A percentile compares a stretch with the other conserved stretches of the same genome.
phyloP scores from a whole-genome alignment of 164 flowering plant genomes.

The Berberis thunbergii region DNA sequence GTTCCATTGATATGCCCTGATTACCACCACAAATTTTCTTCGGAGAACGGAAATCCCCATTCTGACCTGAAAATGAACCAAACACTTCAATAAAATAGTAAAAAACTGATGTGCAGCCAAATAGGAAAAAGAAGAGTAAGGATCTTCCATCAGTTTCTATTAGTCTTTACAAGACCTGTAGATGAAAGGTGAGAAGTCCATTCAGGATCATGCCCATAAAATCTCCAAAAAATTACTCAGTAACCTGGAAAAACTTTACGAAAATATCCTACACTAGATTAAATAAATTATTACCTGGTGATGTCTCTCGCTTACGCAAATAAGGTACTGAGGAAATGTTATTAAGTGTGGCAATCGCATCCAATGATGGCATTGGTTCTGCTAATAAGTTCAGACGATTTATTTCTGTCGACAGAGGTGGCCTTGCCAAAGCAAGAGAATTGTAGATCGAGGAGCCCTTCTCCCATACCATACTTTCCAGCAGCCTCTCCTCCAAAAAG shows the following conservation, averaged over 20 bases:
- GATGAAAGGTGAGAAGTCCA: too few species aligned
- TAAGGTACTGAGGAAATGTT: constrained; percentile 47
- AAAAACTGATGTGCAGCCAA: neutral
- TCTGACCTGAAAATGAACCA: constrained; percentile 9
- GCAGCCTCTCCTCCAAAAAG: constrained; percentile 83
- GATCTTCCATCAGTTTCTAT: neutral
- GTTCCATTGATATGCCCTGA: constrained; percentile 64
- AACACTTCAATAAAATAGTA: neutral
- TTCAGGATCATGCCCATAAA: too few species aligned
- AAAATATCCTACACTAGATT: neutral
- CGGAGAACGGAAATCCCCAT: constrained; percentile 61
- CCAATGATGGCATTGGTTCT: constrained; percentile 96
- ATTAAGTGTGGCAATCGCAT: constrained; percentile 67
- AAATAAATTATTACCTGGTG: constrained; percentile 30
- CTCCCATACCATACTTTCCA: constrained; percentile 99
- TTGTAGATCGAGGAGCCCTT: constrained; percentile 95
- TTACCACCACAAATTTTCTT: constrained; percentile 64
- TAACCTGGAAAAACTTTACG: neutral
- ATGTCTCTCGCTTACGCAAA: constrained; percentile 40
- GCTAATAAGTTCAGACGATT: constrained; percentile 69
- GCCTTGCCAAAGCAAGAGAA: constrained; percentile 79
- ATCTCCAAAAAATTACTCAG: neutral
- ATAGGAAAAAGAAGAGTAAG: neutral
- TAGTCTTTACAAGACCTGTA: too few species aligned
- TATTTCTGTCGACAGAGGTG: constrained; percentile 61